These are phyloP conservation scores for bread wheat (Triticum aestivum) DNA, from an alignment of 176 grass and related monocot genomes.

Conservation along the genomic window IWGSC_CS_RefSeq_v2.1 NC_057803.1:45348438-45348937, in stretches of 20 bases:
- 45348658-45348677: conserved; percentile 35
- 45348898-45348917: conserved; percentile 22
- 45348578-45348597: neutral
- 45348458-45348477: neutral
- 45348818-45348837: conserved; percentile 52
- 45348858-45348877: neutral
- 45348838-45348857: conserved; percentile 33
- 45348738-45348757: conserved; percentile 49
- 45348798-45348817: conserved; percentile 40
- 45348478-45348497: neutral
- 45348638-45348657: conserved; percentile 56
- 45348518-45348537: conserved; percentile 19
- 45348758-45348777: conserved; percentile 66
- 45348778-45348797: conserved; percentile 48
- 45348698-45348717: conserved; percentile 64
- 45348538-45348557: conserved; percentile 21
- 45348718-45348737: conserved; percentile 62
- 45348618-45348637: conserved; percentile 26
- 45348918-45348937: neutral
- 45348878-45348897: neutral
- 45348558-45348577: conserved; percentile 15
- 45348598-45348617: neutral
- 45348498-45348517: conserved; percentile 7
- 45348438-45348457: neutral
- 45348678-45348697: conserved; percentile 50